phyloP scores from a whole-genome alignment of 2,329 filamentous ascomycete species.

The Xylaria sp. region DNA sequence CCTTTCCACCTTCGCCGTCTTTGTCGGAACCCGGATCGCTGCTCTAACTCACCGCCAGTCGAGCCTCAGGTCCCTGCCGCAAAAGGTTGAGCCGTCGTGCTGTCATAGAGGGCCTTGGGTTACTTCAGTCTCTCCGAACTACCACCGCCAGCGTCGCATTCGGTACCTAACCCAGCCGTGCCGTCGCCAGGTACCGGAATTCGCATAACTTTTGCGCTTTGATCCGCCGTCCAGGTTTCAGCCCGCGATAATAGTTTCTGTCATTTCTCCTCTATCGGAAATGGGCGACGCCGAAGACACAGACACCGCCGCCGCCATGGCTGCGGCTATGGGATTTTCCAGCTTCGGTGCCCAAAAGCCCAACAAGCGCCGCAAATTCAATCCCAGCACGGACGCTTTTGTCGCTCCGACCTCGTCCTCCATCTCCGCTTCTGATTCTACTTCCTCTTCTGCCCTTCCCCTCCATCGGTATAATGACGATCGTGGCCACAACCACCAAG shows the following conservation, averaged over 20 bases:
- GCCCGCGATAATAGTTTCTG: neutral
- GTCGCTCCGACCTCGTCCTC: constrained; percentile 43
- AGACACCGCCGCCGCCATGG: constrained; percentile 66
- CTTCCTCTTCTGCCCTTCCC: constrained; percentile 40
- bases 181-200: neutral
- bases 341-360: constrained; percentile 70
- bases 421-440: constrained; percentile 40
- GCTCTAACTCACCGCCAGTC: neutral
- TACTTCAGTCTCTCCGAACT: constrained; percentile 11
- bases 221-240: neutral
- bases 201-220: neutral
- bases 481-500: neutral
- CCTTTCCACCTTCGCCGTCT: constrained; percentile 9
- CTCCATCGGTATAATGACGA: constrained; percentile 32
- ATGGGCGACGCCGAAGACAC: constrained; percentile 48
- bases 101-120: constrained; percentile 15
- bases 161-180: constrained; percentile 9
- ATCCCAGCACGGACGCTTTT: constrained; percentile 59
- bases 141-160: constrained; percentile 14
- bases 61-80: neutral
- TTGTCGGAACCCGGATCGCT: neutral
- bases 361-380: constrained; percentile 75
- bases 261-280: neutral
- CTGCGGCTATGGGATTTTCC: constrained; percentile 78
- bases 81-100: neutral